Evolutionary conservation across 169 alveolate genomes (phyloP).

Genomic region (Cyclospora cayetanensis): DNA sequence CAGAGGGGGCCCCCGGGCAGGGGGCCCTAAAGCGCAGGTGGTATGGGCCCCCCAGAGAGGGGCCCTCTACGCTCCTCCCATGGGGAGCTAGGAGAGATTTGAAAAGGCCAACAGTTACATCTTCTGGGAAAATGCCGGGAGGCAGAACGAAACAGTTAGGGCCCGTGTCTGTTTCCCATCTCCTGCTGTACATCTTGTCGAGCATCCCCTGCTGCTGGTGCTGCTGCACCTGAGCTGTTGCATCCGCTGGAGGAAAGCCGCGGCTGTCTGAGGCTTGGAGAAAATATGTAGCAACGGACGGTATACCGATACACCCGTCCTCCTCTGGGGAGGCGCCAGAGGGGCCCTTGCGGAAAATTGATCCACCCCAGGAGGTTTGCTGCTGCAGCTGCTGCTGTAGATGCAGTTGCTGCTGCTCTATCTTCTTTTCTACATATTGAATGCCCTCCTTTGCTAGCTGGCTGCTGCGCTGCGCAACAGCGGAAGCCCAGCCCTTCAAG

Average conservation of each 20-base stretch:
- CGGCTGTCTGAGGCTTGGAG: background rate
- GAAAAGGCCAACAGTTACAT: background rate
- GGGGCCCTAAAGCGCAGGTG: too few relatives aligned
- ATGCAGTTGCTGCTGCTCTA: background rate
- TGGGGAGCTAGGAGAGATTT: background rate
- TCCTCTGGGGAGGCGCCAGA: background rate
- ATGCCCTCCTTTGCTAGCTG: background rate
- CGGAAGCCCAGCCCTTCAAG: background rate
- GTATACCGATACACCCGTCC: background rate
- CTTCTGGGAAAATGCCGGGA: background rate
- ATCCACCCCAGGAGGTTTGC: background rate
- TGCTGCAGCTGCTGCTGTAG: slow-evolving; percentile 24
- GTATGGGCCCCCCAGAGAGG: background rate
- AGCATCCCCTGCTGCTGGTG: background rate
- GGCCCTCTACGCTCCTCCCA: background rate
- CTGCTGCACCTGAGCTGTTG: background rate
- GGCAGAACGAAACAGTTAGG: background rate
- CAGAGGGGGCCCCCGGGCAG: slow-evolving; percentile 22
- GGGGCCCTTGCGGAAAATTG: background rate
- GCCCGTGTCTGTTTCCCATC: background rate
- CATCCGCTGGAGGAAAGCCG: background rate
- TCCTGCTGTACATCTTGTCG: background rate
- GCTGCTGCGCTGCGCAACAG: slow-evolving; percentile 1
- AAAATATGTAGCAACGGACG: background rate
- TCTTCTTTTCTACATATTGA: slow-evolving; percentile 1